Evolutionary conservation across 768 basidiomycete genomes (phyloP), one percentile per base, ranked within the genome.

Genomic region (Xerocomus potaroensis): DNA sequence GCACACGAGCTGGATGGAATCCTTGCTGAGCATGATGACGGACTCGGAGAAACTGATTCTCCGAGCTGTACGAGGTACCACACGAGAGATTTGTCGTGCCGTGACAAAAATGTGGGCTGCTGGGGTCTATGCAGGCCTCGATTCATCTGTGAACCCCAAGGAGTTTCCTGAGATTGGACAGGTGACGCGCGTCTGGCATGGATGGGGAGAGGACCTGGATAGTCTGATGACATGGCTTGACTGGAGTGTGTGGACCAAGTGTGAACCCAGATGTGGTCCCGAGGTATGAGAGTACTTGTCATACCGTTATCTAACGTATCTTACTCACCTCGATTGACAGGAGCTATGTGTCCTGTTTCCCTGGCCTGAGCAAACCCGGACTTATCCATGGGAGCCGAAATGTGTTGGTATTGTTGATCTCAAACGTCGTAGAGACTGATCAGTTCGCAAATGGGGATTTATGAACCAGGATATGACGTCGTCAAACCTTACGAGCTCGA

Each of bases 241-340:
- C 45, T 79, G 78, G 77, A 68, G 65, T 43, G 56, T 65, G 15
- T 80, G 77, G 78, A 57, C 70, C 5, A 73, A 62, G 30, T 79
- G 78, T 48, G 53, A 58, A 0, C 78, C 77, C 14, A 69, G 59
- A 0, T 80, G 79, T 60, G 53, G 57, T 2, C 64, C 63, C 31
- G 73, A 76, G 63, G 77, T 78, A 21, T n/a, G n/a, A n/a, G n/a
- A n/a, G n/a, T n/a, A n/a, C n/a, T n/a, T n/a, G n/a, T n/a, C n/a
- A n/a, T n/a, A n/a, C n/a, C n/a, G n/a, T n/a, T n/a, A n/a, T n/a
- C n/a, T n/a, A n/a, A n/a, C n/a, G n/a, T n/a, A n/a, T n/a, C n/a
- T n/a, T n/a, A n/a, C n/a, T n/a, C n/a, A n/a, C n/a, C n/a, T n/a
- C n/a, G n/a, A n/a, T n/a, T n/a, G n/a, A n/a, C n/a, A n/a, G n/a